Percentiles rank a stretch among this genome's conserved stretches.
These are phyloP conservation scores for Gossypium mustelinum DNA, from an alignment of 345 rosid genomes.

Conservation along the genomic window DNA sequence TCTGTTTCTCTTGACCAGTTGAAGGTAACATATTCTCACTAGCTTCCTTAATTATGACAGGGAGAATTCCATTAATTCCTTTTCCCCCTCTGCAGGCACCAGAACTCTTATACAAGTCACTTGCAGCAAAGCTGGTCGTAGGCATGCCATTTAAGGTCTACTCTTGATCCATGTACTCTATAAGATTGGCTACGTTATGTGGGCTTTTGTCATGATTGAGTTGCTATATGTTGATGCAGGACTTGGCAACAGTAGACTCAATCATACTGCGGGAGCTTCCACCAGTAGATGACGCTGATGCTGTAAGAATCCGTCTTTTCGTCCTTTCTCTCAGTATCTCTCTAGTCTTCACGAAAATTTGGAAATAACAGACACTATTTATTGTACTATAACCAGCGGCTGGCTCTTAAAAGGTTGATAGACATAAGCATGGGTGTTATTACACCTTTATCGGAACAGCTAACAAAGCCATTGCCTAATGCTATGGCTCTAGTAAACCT, in stretches of 20 bases:
- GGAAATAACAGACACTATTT: slow-evolving; percentile 5
- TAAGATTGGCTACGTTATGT: slow-evolving; percentile 10
- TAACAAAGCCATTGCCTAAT: slow-evolving; percentile 88
- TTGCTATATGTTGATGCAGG: slow-evolving; percentile 41
- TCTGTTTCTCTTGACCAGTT: slow-evolving; percentile 73
- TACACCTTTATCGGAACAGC: slow-evolving; percentile 88
- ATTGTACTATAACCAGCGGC: slow-evolving; percentile 48
- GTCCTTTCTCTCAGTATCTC: neutral
- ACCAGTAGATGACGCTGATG: slow-evolving; percentile 67
- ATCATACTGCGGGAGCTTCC: slow-evolving; percentile 72
- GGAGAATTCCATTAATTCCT: neutral
- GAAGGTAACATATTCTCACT: slow-evolving; percentile 21
- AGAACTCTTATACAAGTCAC: slow-evolving; percentile 84
- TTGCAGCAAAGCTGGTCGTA: slow-evolving; percentile 81
- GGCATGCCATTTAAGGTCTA: slow-evolving; percentile 99
- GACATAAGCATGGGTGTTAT: slow-evolving; percentile 94
- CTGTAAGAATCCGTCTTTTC: slow-evolving; percentile 51
- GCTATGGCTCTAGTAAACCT: slow-evolving; percentile 91
- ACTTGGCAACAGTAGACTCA: slow-evolving; percentile 91
- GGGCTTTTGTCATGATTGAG: slow-evolving; percentile 13
- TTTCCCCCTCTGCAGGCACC: slow-evolving; percentile 45
- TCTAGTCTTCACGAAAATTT: neutral
- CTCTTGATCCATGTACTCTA: slow-evolving; percentile 16
- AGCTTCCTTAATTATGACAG: slow-evolving; percentile 2
- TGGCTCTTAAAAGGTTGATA: slow-evolving; percentile 87